Evolutionary conservation across 257 asterid genomes (phyloP), one percentile per base, ranked within the genome.

Genomic region (Solanum medicagineum): DNA sequence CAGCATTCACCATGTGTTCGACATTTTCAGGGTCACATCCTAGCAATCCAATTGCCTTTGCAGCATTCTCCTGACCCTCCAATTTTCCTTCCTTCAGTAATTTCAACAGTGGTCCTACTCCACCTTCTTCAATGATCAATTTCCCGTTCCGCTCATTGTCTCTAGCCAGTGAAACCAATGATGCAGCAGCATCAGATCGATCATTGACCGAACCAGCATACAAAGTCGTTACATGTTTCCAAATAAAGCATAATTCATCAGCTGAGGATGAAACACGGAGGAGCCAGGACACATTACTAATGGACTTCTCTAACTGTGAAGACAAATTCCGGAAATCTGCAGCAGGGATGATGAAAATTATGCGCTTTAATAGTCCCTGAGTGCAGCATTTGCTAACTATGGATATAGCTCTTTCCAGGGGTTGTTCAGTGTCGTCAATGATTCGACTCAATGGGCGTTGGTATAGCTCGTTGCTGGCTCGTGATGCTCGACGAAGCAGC

Each of bases 1-100:
- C 91, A 7, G 88, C 85, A 29, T 70, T 87, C 7, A 90, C 71
- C 84, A 88, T 83, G 66, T 85, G 86, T 13, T 90, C 56, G 1
- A 86, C 90, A 15, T 86, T 88, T 70, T 62, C 92, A 1, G 86
- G 84, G 66, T 91, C 93, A 12, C 87, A 75, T 15, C 93, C 93
- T 6, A 91, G 85, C 15, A 90, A 84, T 10, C 91, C 92, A 85
- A 91, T 90, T 4, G 92, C 94, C 26, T 60, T 88, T 2, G 92
- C 93, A 26, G 94, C 92, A 59, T 91, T 89, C 88, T 90, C 91
- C 83, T 91, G 91, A 29, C 92, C 93, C 56, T 89, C 90, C 16
- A 84, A 54, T 49, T 83, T 86, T 3, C 91, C 92, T 69, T 90
- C 89, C 71, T 90, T 89, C 4, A 91, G 82, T 17, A 91, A 68